Conservation (phyloP, 179 eudicot species). For the Beta corolliflora region DNA sequence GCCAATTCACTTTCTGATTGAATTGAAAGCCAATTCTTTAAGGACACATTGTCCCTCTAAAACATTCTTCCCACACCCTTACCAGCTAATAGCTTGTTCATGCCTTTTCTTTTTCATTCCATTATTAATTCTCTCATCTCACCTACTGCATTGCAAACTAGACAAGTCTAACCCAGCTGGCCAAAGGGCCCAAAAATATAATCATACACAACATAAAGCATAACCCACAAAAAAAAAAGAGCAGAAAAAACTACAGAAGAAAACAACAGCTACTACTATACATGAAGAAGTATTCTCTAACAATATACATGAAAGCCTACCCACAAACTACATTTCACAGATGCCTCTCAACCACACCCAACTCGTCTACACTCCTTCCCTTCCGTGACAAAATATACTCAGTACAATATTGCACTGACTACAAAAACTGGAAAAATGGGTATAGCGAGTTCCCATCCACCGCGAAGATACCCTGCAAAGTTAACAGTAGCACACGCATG, state of each 20-base stretch:
- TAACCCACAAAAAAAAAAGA: background rate
- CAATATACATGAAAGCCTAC: conserved; percentile 44
- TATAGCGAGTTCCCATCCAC: conserved; percentile 40
- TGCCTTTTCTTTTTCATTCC: background rate
- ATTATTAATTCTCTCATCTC: conserved; percentile 11
- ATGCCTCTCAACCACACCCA: conserved; percentile 21
- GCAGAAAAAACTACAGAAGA: background rate
- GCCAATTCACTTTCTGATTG: too few species aligned
- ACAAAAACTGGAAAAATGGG: conserved; percentile 44
- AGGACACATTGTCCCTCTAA: conserved; percentile 21
- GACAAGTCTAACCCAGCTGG: conserved; percentile 9
- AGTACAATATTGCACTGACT: conserved; percentile 43
- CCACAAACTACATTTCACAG: conserved; percentile 32
- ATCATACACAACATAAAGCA: background rate
- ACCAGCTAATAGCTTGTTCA: background rate
- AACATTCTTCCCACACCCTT: conserved; percentile 12
- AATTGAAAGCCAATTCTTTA: too few species aligned
- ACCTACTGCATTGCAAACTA: background rate
- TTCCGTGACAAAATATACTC: conserved; percentile 22
- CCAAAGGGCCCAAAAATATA: background rate
- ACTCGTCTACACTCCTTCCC: background rate
- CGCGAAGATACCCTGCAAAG: conserved; percentile 49
- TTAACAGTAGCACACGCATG: background rate
- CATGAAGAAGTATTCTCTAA: conserved; percentile 32
- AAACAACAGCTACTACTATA: conserved; percentile 37